Conservation (phyloP, 768 basidiomycete species). For the Hygrocybe punicea region DNA sequence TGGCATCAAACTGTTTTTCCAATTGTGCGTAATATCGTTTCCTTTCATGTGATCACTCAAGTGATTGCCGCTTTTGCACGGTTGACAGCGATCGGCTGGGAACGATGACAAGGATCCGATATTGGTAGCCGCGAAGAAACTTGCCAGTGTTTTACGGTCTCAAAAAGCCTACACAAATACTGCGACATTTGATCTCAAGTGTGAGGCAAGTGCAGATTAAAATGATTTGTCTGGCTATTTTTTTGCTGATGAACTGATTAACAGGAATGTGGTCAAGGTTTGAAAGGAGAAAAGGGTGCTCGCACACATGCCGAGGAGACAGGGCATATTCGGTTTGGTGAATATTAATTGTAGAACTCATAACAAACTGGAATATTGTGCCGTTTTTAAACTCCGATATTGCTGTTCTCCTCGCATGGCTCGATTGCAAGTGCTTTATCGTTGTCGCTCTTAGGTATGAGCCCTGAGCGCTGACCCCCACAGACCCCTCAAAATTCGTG, state of each 20-base stretch:
- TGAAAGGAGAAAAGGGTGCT: slow-evolving; percentile 94
- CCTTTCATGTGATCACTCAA: neutral
- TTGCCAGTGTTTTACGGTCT: slow-evolving; percentile 68
- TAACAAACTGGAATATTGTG: too few relatives aligned
- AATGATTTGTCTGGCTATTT: too few relatives aligned
- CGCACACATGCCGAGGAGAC: slow-evolving; percentile 83
- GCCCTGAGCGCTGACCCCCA: neutral
- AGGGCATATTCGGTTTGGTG: slow-evolving; percentile 81
- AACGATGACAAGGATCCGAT: slow-evolving; percentile 50
- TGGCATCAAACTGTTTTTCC: slow-evolving; percentile 90
- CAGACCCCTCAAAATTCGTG: slow-evolving; percentile 39
- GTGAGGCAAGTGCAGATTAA: slow-evolving; percentile 60
- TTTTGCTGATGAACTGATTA: neutral
- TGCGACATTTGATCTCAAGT: slow-evolving; percentile 84
- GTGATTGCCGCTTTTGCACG: neutral
- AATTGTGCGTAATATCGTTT: slow-evolving; percentile 38
- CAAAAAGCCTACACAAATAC: slow-evolving; percentile 91
- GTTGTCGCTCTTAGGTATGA: neutral
- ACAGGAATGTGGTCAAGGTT: slow-evolving; percentile 74
- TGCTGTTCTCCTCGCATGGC: too few relatives aligned
- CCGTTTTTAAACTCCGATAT: too few relatives aligned
- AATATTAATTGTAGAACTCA: slow-evolving; percentile 46
- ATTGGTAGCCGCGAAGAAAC: slow-evolving; percentile 60
- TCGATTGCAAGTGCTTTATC: neutral
- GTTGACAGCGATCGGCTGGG: slow-evolving; percentile 24